Evolutionary conservation across 345 rosid species (phyloP), one percentile per base, ranked within the genome.

Genomic region (Viola odorata): DNA sequence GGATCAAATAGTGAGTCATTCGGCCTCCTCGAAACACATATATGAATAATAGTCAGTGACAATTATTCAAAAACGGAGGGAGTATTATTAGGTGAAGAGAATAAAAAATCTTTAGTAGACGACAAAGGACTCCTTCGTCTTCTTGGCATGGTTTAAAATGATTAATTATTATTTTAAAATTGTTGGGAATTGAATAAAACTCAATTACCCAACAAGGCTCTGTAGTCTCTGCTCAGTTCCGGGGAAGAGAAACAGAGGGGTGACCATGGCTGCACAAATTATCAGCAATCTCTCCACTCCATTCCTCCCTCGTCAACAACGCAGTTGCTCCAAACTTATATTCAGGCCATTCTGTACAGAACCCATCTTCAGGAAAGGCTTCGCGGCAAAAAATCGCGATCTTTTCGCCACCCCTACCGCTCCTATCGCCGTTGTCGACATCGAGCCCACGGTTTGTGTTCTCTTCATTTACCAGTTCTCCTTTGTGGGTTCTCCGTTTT

Each of bases 341-440:
- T 32, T 65, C 58, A 63, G 53, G 8, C 58, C 38, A 9, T n/a
- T 47, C 54, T 5, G 37, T 4, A 3, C 53, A 4, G 38, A 59
- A 3, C 32, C 32, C 32, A 3, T 59, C 61, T 62, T 55, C 8
- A 74, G 41, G 38, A 68, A 45, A 63, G 9, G n/a, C 37, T 59
- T 70, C 23, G 58, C 59, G 5, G 38, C 60, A 32, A 72, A 64
- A 73, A 40, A 82, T 52, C 80, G 81, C 9, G 88, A 85, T 69
- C 71, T 82, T 41, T 73, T 80, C 12, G 38, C 87, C 12, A 38
- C 77, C 71, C 58, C 50, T 45, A 4, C 53, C 6, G 7, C 80
- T 37, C 62, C 82, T 15, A 50, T 84, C 11, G 49, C 76, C 76
- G 60, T 81, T 59, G 61, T 81, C 14, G 87, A 80, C 63, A 59